These are phyloP conservation scores for Cyberlindnera suaveolens DNA, from an alignment of 805 yeast genomes.

Conservation along the genomic window DNA sequence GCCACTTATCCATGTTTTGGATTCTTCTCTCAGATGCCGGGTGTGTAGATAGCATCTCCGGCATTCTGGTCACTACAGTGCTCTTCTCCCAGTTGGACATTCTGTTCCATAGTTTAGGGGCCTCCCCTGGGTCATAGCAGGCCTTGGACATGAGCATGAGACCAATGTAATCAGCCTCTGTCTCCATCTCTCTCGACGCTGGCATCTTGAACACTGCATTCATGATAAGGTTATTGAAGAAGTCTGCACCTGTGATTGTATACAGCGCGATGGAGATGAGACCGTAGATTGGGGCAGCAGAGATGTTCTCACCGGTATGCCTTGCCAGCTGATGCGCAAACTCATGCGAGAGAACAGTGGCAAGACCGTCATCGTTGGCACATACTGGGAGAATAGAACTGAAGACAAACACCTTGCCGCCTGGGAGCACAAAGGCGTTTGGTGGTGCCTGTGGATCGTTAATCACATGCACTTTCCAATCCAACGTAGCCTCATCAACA, in stretches of 20 bases:
- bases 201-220: constrained; percentile 66
- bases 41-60: constrained; percentile 80
- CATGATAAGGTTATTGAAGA: constrained; percentile 45
- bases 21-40: constrained; percentile 79
- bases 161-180: constrained; percentile 95
- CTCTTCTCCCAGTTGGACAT: constrained; percentile 54
- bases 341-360: constrained; percentile 93
- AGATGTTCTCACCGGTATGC: constrained; percentile 79
- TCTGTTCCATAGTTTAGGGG: constrained; percentile 75
- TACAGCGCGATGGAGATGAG: constrained; percentile 46
- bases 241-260: constrained; percentile 53
- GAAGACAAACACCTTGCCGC: constrained; percentile 92
- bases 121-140: constrained; percentile 74
- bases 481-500: constrained; percentile 26
- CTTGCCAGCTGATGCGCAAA: constrained; percentile 91
- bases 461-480: constrained; percentile 82
- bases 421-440: constrained; percentile 93
- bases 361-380: constrained; percentile 80
- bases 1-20: constrained; percentile 60
- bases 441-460: constrained; percentile 73
- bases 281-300: constrained; percentile 68
- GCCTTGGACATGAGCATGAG: constrained; percentile 86
- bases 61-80: constrained; percentile 24
- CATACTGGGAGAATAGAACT: constrained; percentile 74
- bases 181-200: constrained; percentile 87